Conservation (phyloP, 2,329 filamentous ascomycete genomes). For the Fusarium transvaalense region DNA sequence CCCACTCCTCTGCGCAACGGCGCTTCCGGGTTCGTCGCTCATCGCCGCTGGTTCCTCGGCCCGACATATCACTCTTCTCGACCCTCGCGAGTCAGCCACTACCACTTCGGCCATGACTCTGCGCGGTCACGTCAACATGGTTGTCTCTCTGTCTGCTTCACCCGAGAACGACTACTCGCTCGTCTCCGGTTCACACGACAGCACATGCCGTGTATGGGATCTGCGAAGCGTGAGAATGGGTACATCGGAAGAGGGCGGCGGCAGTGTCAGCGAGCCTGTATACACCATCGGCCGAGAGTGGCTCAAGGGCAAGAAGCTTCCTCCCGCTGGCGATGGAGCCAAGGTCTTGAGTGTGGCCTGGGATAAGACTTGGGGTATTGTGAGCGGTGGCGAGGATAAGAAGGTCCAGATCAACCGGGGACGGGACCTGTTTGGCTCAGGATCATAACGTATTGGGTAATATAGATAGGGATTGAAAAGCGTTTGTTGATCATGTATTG, state of each 20-base stretch:
- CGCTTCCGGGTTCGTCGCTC: slow-evolving; percentile 74
- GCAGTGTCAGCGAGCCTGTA: slow-evolving; percentile 78
- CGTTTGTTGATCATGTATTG: slow-evolving; percentile 32
- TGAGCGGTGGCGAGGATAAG: slow-evolving; percentile 94
- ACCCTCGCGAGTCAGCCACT: slow-evolving; percentile 83
- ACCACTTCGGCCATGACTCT: slow-evolving; percentile 90
- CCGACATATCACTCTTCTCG: slow-evolving; percentile 91
- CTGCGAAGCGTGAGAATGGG: slow-evolving; percentile 76
- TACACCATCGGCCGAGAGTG: slow-evolving; percentile 82
- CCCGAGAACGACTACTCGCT: slow-evolving; percentile 83
- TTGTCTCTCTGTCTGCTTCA: slow-evolving; percentile 62
- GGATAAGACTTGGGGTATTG: slow-evolving; percentile 88
- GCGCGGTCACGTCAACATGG: slow-evolving; percentile 85
- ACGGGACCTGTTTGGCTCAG: slow-evolving; percentile 61
- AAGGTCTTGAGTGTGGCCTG: slow-evolving; percentile 93
- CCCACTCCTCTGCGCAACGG: slow-evolving; percentile 81
- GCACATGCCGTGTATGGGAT: slow-evolving; percentile 95
- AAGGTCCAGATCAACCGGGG: slow-evolving; percentile 90
- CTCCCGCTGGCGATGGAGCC: slow-evolving; percentile 80
- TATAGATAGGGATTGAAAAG: slow-evolving; percentile 26
- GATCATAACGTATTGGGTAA: slow-evolving; percentile 48
- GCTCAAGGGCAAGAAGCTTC: slow-evolving; percentile 72
- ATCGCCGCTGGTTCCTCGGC: slow-evolving; percentile 83
- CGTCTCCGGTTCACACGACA: slow-evolving; percentile 90
- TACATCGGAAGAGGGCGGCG: slow-evolving; percentile 70